Conservation (phyloP, 495 filamentous ascomycete species). For the Pyrenula massariospora region DNA sequence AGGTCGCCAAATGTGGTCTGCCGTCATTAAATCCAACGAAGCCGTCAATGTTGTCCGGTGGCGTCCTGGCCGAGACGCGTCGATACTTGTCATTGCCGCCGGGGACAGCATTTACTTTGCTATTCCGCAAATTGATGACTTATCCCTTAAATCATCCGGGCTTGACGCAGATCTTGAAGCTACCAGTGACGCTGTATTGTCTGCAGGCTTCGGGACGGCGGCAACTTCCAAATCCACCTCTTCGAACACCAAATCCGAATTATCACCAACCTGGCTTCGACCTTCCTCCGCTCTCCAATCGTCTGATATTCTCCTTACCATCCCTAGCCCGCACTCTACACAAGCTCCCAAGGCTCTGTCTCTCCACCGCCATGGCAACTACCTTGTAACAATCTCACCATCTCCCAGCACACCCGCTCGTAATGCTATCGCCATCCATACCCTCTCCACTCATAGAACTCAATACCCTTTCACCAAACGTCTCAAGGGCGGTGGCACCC, state of each 20-base stretch:
- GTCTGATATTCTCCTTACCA: conserved; percentile 62
- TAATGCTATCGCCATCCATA: conserved; percentile 85
- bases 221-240: conserved; percentile 48
- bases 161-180: conserved; percentile 60
- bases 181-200: conserved; percentile 60
- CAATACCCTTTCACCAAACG: conserved; percentile 79
- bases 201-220: conserved; percentile 81
- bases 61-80: conserved; percentile 72
- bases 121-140: conserved; percentile 59
- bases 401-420: conserved; percentile 49
- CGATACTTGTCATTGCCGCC: conserved; percentile 69
- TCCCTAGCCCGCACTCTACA: conserved; percentile 46
- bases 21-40: conserved; percentile 67
- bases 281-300: conserved; percentile 63
- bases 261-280: conserved; percentile 70
- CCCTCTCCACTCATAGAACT: conserved; percentile 83
- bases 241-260: conserved; percentile 57
- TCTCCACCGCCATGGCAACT: conserved; percentile 92
- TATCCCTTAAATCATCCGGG: conserved; percentile 61
- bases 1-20: conserved; percentile 79
- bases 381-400: conserved; percentile 86
- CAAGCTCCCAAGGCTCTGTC: conserved; percentile 78
- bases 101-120: conserved; percentile 79
- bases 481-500: conserved; percentile 65
- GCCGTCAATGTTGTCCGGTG: conserved; percentile 80